Conservation (phyloP, 306 rosid species). For the Sophora flavescens region DNA sequence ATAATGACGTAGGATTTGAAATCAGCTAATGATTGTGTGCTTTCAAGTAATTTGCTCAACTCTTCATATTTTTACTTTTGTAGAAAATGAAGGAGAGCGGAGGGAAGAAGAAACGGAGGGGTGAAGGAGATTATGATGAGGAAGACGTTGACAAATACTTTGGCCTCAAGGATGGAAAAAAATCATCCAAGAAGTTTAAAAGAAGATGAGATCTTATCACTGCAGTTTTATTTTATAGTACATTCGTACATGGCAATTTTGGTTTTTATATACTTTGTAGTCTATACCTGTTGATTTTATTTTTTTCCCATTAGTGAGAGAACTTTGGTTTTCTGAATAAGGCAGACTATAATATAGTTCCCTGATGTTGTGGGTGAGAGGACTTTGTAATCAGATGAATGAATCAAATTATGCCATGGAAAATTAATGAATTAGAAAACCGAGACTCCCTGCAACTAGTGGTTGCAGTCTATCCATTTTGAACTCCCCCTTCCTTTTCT, state of each 20-base stretch:
- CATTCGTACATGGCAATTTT: constrained; percentile 30
- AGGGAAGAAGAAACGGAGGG: constrained; percentile 56
- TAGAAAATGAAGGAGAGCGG: constrained; percentile 74
- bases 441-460: not conserved
- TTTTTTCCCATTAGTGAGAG: not conserved
- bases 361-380: not conserved
- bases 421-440: not conserved
- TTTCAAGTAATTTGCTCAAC: not conserved
- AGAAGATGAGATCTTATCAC: constrained; percentile 44
- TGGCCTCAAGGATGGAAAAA: constrained; percentile 62
- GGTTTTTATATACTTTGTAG: not conserved
- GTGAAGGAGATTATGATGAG: constrained; percentile 51
- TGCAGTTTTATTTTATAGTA: not conserved
- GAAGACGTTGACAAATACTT: constrained; percentile 65
- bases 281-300: not conserved
- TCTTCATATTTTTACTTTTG: constrained; percentile 17
- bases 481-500: not conserved
- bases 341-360: not conserved
- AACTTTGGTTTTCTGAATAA: not conserved
- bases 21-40: not conserved
- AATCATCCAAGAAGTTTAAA: constrained; percentile 59
- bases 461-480: not conserved
- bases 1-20: not conserved
- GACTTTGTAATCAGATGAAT: not conserved
- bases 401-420: not conserved